Conservation (phyloP, 2,329 filamentous ascomycete species). For the Hirsutella rhossiliensis region DNA sequence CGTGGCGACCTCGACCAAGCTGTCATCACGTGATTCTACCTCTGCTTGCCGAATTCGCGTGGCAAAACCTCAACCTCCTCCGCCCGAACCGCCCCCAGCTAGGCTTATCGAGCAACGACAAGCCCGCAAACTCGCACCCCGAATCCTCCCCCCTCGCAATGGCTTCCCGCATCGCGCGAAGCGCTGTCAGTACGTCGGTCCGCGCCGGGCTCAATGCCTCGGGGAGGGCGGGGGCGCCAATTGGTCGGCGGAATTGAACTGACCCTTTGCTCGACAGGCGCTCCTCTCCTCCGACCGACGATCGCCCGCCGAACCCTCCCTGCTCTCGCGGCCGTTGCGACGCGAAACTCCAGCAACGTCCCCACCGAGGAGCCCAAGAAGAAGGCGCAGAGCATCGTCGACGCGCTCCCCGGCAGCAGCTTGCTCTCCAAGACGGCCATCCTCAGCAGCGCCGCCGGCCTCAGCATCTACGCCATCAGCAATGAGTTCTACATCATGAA, state of each 20-base stretch:
- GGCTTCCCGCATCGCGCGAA: conserved; percentile 95
- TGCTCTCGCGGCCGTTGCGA: conserved; percentile 57
- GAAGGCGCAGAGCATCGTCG: conserved; percentile 92
- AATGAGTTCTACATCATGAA: conserved; percentile 99
- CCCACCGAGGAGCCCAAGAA: conserved; percentile 85
- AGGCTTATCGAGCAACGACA: conserved; percentile 31
- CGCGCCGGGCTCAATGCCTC: too few relatives aligned
- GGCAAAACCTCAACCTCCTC: conserved; percentile 40
- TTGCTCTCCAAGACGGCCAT: conserved; percentile 94
- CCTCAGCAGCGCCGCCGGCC: conserved; percentile 81
- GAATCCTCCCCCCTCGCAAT: conserved; percentile 56
- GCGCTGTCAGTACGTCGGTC: conserved; percentile 70
- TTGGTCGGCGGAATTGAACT: background rate
- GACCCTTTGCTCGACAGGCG: conserved; percentile 47
- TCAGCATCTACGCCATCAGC: conserved; percentile 91
- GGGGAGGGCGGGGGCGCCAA: background rate
- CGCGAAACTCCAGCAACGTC: conserved; percentile 62
- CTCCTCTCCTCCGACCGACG: conserved; percentile 77
- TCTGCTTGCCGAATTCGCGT: conserved; percentile 25
- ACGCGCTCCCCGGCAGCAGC: conserved; percentile 83
- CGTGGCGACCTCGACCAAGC: background rate
- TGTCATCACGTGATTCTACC: conserved; percentile 20
- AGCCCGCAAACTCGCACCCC: conserved; percentile 36
- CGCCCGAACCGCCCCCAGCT: conserved; percentile 6
- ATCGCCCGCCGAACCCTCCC: conserved; percentile 65